Base-by-base conservation (phyloP, 345 rosid species). In the Eucalyptus sp. region DNA sequence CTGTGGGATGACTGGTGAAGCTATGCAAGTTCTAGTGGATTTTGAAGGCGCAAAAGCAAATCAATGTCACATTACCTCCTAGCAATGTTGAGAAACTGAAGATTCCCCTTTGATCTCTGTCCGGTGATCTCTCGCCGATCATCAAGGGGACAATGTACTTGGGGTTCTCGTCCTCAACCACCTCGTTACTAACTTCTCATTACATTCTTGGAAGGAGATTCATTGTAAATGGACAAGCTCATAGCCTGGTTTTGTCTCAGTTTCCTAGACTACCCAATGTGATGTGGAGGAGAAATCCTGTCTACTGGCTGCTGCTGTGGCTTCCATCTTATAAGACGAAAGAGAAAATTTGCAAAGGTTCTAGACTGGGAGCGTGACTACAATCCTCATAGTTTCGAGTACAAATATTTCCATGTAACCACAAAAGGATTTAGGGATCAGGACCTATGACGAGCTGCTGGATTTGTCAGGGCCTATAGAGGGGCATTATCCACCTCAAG, bases 171-270 rank as follows among this genome's bases (percentile, higher is more conserved):
- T 62, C 68, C 33, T 62, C 68, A 62, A 62, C 68, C 68, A 13
- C 33, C 68, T 62, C 33, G 68, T 27, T 6, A 12, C 13, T 29
- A 62, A 29, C 33, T 56, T 56, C 62, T 6, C 96, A 96, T 88
- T 97, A 89, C 87, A 81, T 97, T 24, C 83, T 95, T 60, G 99
- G 99, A 43, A 95, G 99, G 99, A 96, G 99, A 87, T 94, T 93
- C 56, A 91, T 68, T 64, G 87, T 93, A 29, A 94, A 94, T 60
- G 94, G 89, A 3, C 83, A 89, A 49, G 95, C 96, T 17, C 90
- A 90, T 22, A 86, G 91, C 27, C 88, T 96, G 29, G 85, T 50
- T 50, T 50, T 94, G 27, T 94, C 96, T 16, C 91, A 87, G 80
- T 96, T 96, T 43, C 96, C 96, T 3, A 91, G 90, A 85, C 94